These are phyloP conservation scores for Alternaria ventricosa DNA, from an alignment of 2,329 filamentous ascomycete species.

Conservation along the genomic window DNA sequence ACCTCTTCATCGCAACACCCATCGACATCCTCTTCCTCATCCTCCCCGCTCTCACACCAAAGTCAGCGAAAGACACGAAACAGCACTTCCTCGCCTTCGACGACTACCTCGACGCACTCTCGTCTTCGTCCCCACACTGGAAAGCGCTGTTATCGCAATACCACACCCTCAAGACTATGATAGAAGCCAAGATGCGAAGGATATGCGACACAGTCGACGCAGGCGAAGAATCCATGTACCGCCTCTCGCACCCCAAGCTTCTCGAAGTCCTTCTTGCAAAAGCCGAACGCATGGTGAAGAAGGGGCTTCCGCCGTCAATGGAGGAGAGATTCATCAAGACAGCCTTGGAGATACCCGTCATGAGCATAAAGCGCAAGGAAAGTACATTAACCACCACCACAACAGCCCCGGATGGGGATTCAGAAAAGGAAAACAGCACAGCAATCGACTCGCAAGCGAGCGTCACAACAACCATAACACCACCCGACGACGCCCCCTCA, in stretches of 20 bases:
- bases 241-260: slow-evolving; percentile 76
- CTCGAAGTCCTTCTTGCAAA: slow-evolving; percentile 71
- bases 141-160: slow-evolving; percentile 60
- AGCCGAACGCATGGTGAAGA: slow-evolving; percentile 70
- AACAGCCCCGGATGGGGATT: slow-evolving; percentile 3
- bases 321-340: slow-evolving; percentile 84
- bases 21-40: slow-evolving; percentile 86
- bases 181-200: slow-evolving; percentile 70
- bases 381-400: slow-evolving; percentile 47
- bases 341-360: slow-evolving; percentile 76
- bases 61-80: slow-evolving; percentile 58
- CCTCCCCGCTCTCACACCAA: slow-evolving; percentile 70
- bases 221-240: slow-evolving; percentile 84
- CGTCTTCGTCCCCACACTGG: slow-evolving; percentile 63
- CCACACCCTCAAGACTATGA: slow-evolving; percentile 47
- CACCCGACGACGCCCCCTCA: slow-evolving; percentile 9
- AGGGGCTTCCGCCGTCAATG: slow-evolving; percentile 76
- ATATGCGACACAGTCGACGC: slow-evolving; percentile 85
- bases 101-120: slow-evolving; percentile 72
- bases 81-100: slow-evolving; percentile 72
- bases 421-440: neutral
- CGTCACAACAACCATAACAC: neutral
- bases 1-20: slow-evolving; percentile 82
- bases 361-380: slow-evolving; percentile 69
- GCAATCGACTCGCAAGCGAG: neutral